Evolutionary conservation across 176 grass and related monocot genomes (phyloP).

Genomic region (Aegilops tauschii): DNA sequence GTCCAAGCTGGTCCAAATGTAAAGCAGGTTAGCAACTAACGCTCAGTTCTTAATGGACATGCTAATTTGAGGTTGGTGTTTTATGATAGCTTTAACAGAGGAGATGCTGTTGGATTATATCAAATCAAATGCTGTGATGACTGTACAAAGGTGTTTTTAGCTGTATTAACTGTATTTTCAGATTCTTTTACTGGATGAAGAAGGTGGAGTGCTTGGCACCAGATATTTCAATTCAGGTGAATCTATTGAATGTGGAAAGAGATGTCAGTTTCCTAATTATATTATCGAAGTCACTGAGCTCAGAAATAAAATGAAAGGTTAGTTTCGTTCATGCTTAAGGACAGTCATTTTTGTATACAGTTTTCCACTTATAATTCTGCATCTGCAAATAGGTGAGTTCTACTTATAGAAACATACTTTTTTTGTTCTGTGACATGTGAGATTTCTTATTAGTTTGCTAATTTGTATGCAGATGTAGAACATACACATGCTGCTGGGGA

Average conservation of each 20-base stretch:
- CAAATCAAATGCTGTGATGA: conserved; percentile 2
- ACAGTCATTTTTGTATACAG: background rate
- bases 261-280: conserved; percentile 58
- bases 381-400: background rate
- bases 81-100: conserved; percentile 10
- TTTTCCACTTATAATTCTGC: background rate
- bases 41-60: background rate
- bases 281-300: conserved; percentile 58
- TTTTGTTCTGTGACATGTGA: conserved; percentile 18
- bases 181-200: conserved; percentile 71
- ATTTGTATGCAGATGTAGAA: conserved; percentile 21
- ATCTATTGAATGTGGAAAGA: conserved; percentile 53
- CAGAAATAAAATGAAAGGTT: conserved; percentile 42
- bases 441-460: background rate
- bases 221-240: conserved; percentile 70
- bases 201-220: conserved; percentile 43
- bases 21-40: conserved; percentile 57
- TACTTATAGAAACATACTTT: background rate
- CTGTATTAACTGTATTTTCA: conserved; percentile 30
- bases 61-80: conserved; percentile 5
- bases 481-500: conserved; percentile 14
- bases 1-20: conserved; percentile 46
- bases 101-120: conserved; percentile 10
- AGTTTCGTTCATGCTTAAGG: conserved; percentile 22
- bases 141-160: background rate